These are phyloP conservation scores for Backusella morwellensis DNA, from an alignment of 192 early-diverging fungal genomes.

Conservation along the genomic window DNA sequence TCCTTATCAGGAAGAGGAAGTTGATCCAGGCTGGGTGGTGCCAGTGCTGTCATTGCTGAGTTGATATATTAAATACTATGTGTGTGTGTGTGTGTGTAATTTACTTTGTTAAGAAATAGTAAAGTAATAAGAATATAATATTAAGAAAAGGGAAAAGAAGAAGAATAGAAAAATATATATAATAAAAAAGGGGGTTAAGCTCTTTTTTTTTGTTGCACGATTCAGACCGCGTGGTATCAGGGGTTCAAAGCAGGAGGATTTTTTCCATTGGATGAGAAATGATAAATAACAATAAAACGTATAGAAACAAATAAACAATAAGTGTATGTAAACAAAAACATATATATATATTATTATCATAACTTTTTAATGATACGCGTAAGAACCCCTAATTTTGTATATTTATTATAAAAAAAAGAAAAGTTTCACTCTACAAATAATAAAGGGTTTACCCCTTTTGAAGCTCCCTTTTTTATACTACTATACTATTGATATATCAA, in stretches of 20 bases:
- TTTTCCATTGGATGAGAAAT: not conserved
- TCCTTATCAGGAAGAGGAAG: constrained; percentile 3
- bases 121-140: not conserved
- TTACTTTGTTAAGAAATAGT: not conserved
- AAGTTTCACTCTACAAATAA: not conserved
- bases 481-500: not conserved
- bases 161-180: not conserved
- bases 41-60: constrained; percentile 2
- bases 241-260: constrained; percentile 6
- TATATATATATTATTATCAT: not conserved
- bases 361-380: not conserved
- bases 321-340: not conserved
- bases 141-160: not conserved
- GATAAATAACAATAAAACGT: not conserved
- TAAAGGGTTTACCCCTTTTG: not conserved
- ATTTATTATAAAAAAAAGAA: not conserved
- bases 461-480: not conserved
- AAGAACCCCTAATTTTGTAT: not conserved
- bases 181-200: not conserved
- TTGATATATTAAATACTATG: not conserved
- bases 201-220: not conserved
- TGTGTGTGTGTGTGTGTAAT: not conserved
- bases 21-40: constrained; percentile 5
- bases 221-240: not conserved
- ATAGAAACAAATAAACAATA: not conserved